Percentiles rank a stretch among this genome's conserved stretches.
phyloP scores from a whole-genome alignment of 2,329 filamentous ascomycete species.

The Basipetospora chlamydospora region DNA sequence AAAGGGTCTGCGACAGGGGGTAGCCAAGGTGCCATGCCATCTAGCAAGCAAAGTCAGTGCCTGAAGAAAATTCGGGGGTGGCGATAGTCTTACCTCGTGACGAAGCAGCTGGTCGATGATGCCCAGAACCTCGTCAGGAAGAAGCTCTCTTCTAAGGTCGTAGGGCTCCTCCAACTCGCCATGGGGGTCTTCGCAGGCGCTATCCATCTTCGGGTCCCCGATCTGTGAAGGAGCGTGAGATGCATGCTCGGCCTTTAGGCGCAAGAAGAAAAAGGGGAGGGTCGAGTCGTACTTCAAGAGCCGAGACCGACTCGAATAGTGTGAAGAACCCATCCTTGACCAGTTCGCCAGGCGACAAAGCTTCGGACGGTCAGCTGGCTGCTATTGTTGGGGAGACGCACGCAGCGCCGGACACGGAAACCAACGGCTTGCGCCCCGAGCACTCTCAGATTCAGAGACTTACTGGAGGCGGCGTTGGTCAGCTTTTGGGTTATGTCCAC shows the following conservation, averaged over 20 bases:
- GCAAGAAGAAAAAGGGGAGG: not conserved
- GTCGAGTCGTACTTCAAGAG: constrained; percentile 46
- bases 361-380: constrained; percentile 29
- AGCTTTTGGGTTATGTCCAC: constrained; percentile 46
- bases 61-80: no score
- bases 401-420: no score
- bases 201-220: constrained; percentile 99
- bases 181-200: constrained; percentile 63
- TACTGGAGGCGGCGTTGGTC: constrained; percentile 36
- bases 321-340: constrained; percentile 92
- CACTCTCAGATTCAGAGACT: constrained; percentile 11
- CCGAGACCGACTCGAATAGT: constrained; percentile 84
- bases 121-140: constrained; percentile 70
- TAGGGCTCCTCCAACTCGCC: constrained; percentile 77
- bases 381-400: no score
- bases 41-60: constrained; percentile 24
- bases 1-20: constrained; percentile 83
- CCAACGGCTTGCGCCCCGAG: no score
- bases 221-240: constrained; percentile 43
- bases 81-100: constrained; percentile 50
- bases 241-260: not conserved
- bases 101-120: constrained; percentile 89
- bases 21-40: constrained; percentile 98
- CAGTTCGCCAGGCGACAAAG: constrained; percentile 63
- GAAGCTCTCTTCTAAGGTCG: constrained; percentile 51